Percentiles rank a stretch among this genome's conserved stretches.
Evolutionary conservation across 2,329 filamentous ascomycete genomes (phyloP).

Genomic region (Hypoxylon sp.): DNA sequence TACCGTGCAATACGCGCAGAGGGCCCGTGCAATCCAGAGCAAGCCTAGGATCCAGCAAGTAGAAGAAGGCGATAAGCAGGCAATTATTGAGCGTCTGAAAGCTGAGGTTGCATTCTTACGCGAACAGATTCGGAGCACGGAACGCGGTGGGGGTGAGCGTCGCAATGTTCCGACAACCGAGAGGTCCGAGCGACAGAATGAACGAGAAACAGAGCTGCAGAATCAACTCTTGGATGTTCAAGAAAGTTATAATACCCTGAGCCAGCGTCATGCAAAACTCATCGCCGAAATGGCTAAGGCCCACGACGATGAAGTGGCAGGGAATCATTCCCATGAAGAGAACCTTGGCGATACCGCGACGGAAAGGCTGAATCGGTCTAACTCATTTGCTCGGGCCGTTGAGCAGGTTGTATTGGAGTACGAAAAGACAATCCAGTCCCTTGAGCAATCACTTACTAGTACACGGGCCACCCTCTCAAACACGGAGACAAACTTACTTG

Average conservation of each 20-base stretch:
- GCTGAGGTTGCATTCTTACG: conserved; percentile 94
- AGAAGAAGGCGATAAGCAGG: conserved; percentile 94
- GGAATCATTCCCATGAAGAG: conserved; percentile 72
- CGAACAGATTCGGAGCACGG: conserved; percentile 91
- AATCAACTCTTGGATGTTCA: conserved; percentile 93
- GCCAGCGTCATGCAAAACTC: conserved; percentile 93
- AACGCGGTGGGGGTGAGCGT: conserved; percentile 73
- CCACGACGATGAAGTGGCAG: conserved; percentile 76
- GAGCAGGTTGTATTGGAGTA: conserved; percentile 98
- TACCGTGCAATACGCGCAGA: conserved; percentile 96
- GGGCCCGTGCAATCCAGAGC: conserved; percentile 95
- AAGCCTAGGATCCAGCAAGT: conserved; percentile 96
- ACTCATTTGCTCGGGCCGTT: conserved; percentile 94
- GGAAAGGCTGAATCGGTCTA: conserved; percentile 92
- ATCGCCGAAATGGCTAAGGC: conserved; percentile 94
- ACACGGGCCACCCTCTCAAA: conserved; percentile 86
- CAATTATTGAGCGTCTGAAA: conserved; percentile 91
- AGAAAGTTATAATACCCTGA: conserved; percentile 93
- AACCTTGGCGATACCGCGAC: conserved; percentile 83
- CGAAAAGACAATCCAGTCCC: conserved; percentile 95
- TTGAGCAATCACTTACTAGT: conserved; percentile 91
- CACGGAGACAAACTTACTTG: conserved; percentile 88
- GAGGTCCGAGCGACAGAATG: conserved; percentile 82
- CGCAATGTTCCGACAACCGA: conserved; percentile 74
- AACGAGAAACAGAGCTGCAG: conserved; percentile 90